These are phyloP conservation scores for Candida schatavii DNA, from an alignment of 805 yeast genomes.

Conservation along the genomic window DNA sequence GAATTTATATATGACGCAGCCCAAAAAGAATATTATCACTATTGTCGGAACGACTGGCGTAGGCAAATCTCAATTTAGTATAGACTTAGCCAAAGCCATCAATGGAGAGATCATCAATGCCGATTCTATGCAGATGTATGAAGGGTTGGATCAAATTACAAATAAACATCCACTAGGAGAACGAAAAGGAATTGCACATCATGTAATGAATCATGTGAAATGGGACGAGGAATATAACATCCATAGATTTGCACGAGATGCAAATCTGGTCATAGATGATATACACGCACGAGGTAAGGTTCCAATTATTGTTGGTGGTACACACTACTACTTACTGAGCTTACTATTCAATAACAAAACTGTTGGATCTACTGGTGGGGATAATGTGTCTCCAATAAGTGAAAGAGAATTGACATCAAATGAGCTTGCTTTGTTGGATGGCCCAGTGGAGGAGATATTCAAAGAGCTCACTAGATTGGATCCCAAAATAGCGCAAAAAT, in stretches of 20 bases:
- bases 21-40: constrained; percentile 48
- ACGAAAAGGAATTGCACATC: constrained; percentile 74
- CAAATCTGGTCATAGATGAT: constrained; percentile 56
- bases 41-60: constrained; percentile 95
- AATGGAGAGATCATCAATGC: constrained; percentile 93
- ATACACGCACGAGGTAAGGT: constrained; percentile 66
- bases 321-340: constrained; percentile 88
- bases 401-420: constrained; percentile 31
- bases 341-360: constrained; percentile 70
- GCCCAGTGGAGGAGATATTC: constrained; percentile 51
- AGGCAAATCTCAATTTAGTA: constrained; percentile 85
- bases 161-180: constrained; percentile 88
- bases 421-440: constrained; percentile 47
- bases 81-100: constrained; percentile 71
- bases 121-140: constrained; percentile 95
- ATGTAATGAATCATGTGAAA: constrained; percentile 77
- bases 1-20: constrained; percentile 27
- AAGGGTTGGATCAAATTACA: constrained; percentile 69
- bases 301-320: constrained; percentile 93
- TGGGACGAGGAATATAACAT: constrained; percentile 84
- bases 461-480: constrained; percentile 52
- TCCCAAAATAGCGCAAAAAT: constrained; percentile 71
- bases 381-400: constrained; percentile 9
- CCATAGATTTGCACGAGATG: constrained; percentile 75
- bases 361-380: constrained; percentile 33